phyloP scores from a whole-genome alignment of 257 asterid species.

The Penstemon newberryi region DNA sequence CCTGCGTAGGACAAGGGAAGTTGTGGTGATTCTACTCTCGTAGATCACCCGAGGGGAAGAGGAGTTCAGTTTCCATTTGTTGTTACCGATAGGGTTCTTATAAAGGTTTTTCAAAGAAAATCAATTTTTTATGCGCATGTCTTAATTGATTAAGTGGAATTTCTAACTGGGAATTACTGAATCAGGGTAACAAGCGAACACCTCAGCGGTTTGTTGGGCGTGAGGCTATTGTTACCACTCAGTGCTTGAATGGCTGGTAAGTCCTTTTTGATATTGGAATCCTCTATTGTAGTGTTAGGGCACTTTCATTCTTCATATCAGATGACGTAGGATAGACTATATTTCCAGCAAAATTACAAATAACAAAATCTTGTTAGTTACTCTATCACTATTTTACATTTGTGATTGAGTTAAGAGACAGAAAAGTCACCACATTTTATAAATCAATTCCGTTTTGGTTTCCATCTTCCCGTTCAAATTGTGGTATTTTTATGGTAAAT shows the following conservation, averaged over 20 bases:
- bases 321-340: too few species aligned
- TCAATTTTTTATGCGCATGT: conserved; percentile 25
- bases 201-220: conserved; percentile 95
- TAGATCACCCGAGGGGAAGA: conserved; percentile 63
- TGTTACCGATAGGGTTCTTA: conserved; percentile 79
- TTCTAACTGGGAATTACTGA: conserved; percentile 35
- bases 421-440: too few species aligned
- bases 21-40: conserved; percentile 50
- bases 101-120: conserved; percentile 57
- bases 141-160: conserved; percentile 28
- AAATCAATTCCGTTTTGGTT: too few species aligned
- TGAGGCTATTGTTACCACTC: conserved; percentile 88
- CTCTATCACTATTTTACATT: too few species aligned
- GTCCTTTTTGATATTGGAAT: conserved; percentile 18
- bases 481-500: not conserved
- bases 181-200: conserved; percentile 98
- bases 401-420: too few species aligned
- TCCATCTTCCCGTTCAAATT: too few species aligned
- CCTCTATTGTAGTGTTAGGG: not conserved
- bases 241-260: conserved; percentile 98
- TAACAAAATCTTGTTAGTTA: too few species aligned
- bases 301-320: too few species aligned
- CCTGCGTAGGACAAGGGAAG: conserved; percentile 64
- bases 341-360: too few species aligned
- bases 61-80: conserved; percentile 91